phyloP scores from a whole-genome alignment of 352 stramenopile species.

The Phytophthora sansomeana region DNA sequence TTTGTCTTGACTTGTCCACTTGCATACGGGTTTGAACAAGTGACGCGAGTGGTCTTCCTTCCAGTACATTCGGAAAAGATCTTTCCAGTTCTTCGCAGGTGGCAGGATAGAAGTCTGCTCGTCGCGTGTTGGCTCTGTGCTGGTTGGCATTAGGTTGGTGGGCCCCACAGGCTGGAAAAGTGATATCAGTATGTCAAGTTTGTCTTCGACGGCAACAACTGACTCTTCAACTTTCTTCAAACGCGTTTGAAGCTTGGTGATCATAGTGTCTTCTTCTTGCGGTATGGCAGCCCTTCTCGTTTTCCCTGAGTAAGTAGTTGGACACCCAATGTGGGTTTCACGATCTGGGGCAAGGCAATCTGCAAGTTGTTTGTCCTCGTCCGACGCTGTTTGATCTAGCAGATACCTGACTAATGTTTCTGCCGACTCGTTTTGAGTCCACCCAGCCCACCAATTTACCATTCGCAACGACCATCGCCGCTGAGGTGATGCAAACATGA shows the following conservation, averaged over 20 bases:
- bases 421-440: conserved; percentile 18
- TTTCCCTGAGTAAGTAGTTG: neutral
- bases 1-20: conserved; percentile 11
- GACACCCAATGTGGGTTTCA: neutral
- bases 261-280: neutral
- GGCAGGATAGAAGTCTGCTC: conserved; percentile 5
- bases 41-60: neutral
- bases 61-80: neutral
- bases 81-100: conserved; percentile 7
- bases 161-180: neutral
- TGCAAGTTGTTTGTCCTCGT: conserved; percentile 19
- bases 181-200: neutral
- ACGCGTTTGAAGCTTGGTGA: conserved; percentile 6
- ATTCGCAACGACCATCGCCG: no score
- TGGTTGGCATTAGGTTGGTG: no score
- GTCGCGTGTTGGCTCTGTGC: neutral
- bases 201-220: conserved; percentile 1
- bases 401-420: conserved; percentile 17
- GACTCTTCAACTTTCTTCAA: conserved; percentile 11
- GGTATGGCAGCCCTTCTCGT: neutral
- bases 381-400: conserved; percentile 6
- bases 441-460: conserved; percentile 16
- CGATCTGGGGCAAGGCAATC: conserved; percentile 3
- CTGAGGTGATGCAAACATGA: no score
- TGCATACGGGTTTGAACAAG: conserved; percentile 9